Evolutionary conservation across 805 yeast genomes (phyloP), one percentile per base, ranked within the genome.

Genomic region (Sugiyamaella qingdaonensis): DNA sequence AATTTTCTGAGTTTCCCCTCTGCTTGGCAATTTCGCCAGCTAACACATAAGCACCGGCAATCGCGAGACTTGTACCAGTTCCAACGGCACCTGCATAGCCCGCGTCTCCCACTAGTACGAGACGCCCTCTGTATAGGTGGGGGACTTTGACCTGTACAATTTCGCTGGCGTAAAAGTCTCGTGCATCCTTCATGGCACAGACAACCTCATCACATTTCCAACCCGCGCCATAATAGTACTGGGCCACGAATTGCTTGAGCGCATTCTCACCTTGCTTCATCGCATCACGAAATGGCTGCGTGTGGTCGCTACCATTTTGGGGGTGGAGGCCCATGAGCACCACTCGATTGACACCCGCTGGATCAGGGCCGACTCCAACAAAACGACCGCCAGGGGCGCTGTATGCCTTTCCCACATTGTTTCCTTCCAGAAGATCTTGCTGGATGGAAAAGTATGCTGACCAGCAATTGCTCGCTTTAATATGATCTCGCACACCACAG

Each of bases 321-420:
- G 21, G 35, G 37, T 29, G 37, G 29, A 45, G 27, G 5, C 37
- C 37, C 48, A 45, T 45, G 11, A 45, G 35, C 24, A 24, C 21
- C n/a, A 32, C 48, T 14, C 37, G 9, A 32, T 7, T 45, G 4
- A 29, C 19, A 13, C 48, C 48, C 2, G 37, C 27, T 7, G 48
- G 48, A 45, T 45, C 48, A 32, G 48, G 37, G 4, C 48, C 37
- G 32, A 45, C 18, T n/a, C n/a, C n/a, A n/a, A n/a, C n/a, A n/a
- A n/a, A n/a, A n/a, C n/a, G n/a, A n/a, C n/a, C n/a, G n/a, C n/a
- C n/a, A n/a, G n/a, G n/a, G n/a, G n/a, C n/a, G n/a, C n/a, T n/a
- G n/a, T 31, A 31, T 11, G 48, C 5, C 37, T 45, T 35, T 13
- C 37, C 39, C 13, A 29, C 21, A 10, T 29, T 45, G 36, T 4